Percentiles rank a stretch among this genome's conserved stretches.
phyloP scores from a whole-genome alignment of 2,329 filamentous ascomycete species.

The Aspergillus caelatus region DNA sequence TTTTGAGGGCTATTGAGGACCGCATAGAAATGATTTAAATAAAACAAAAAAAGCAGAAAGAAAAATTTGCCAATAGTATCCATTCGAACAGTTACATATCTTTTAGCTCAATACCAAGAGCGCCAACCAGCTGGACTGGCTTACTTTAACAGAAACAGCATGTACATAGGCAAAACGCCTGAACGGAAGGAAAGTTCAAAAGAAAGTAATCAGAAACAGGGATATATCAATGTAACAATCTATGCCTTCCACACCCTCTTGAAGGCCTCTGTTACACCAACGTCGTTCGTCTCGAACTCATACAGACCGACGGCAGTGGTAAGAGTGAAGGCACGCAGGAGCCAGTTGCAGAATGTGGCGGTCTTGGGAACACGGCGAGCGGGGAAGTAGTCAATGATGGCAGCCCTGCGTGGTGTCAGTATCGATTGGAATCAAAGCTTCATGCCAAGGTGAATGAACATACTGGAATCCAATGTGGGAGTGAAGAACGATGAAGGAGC shows the following conservation, averaged over 20 bases:
- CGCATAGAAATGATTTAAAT: neutral
- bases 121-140: constrained; percentile 15
- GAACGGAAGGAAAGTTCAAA: constrained; percentile 29
- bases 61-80: neutral
- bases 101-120: constrained; percentile 26
- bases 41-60: neutral
- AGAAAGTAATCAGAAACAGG: constrained; percentile 26
- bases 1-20: neutral
- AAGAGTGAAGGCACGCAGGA: constrained; percentile 75
- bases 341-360: constrained; percentile 72
- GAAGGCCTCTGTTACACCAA: constrained; percentile 87
- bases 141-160: constrained; percentile 28
- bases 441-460: constrained; percentile 26
- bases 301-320: constrained; percentile 87
- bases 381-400: constrained; percentile 91
- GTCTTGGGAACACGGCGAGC: constrained; percentile 67
- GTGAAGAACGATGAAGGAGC: constrained; percentile 82
- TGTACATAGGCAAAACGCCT: constrained; percentile 40
- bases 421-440: neutral
- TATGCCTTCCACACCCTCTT: constrained; percentile 85
- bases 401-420: constrained; percentile 51
- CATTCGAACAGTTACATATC: constrained; percentile 18
- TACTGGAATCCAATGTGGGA: constrained; percentile 94
- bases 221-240: constrained; percentile 33
- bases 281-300: constrained; percentile 98